These are phyloP conservation scores for Elsinoe ampelina DNA, from an alignment of 2,329 filamentous ascomycete genomes.

Conservation along the genomic window DNA sequence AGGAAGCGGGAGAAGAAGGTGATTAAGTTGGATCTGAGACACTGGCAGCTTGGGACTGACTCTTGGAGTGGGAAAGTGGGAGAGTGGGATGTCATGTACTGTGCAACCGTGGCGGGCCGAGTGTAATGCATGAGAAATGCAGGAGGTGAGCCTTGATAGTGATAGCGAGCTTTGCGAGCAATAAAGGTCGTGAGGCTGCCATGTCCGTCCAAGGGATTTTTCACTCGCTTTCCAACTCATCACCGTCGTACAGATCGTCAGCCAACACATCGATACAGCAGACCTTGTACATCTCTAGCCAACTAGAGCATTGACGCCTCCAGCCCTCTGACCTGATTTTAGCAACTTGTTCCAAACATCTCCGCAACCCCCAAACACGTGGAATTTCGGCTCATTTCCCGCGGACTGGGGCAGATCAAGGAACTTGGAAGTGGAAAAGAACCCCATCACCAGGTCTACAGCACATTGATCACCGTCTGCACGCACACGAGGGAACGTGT, in stretches of 20 bases:
- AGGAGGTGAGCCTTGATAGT: background rate
- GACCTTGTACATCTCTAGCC: background rate
- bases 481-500: background rate
- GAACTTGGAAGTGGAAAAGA: background rate
- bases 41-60: too few species aligned
- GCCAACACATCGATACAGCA: slow-evolving; percentile 3
- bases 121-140: background rate
- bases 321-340: slow-evolving; percentile 3
- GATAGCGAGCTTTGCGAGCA: too few species aligned
- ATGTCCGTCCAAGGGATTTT: background rate
- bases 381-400: background rate
- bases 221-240: background rate
- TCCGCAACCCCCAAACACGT: slow-evolving; percentile 6
- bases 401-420: background rate
- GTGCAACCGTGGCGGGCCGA: background rate
- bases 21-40: slow-evolving; percentile 1
- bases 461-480: background rate
- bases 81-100: background rate
- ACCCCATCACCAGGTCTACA: slow-evolving; percentile 1
- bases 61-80: too few species aligned
- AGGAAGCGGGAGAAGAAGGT: background rate
- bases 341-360: too few species aligned
- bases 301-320: background rate
- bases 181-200: background rate
- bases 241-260: slow-evolving; percentile 2